Percentiles rank a stretch among this genome's conserved stretches.
Evolutionary conservation across 2,329 filamentous ascomycete species (phyloP).

Genomic region (Septoria linicola): DNA sequence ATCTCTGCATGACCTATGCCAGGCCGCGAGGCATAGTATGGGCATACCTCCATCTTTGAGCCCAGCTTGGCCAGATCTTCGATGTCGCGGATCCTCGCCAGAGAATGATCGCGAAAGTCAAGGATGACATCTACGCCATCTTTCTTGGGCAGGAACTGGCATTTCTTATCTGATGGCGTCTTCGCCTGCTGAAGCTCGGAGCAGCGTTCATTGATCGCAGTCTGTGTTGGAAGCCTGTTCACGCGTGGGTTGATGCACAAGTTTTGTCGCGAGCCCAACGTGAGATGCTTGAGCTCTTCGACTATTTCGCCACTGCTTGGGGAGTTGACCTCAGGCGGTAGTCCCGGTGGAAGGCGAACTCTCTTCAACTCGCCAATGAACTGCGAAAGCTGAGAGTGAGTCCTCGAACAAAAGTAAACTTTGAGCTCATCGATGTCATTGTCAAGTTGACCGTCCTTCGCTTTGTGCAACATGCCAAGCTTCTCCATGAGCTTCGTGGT

Average conservation of each 20-base stretch:
- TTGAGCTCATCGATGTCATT: slow-evolving; percentile 67
- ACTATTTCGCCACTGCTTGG: slow-evolving; percentile 28
- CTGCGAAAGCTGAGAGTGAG: slow-evolving; percentile 86
- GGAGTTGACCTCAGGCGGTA: slow-evolving; percentile 41
- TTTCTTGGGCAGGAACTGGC: slow-evolving; percentile 73
- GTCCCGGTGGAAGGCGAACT: slow-evolving; percentile 71
- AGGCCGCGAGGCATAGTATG: slow-evolving; percentile 91
- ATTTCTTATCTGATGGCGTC: slow-evolving; percentile 63
- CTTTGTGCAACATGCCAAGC: slow-evolving; percentile 43
- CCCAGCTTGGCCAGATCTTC: slow-evolving; percentile 83
- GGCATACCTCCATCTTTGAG: slow-evolving; percentile 76
- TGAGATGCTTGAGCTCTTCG: slow-evolving; percentile 74
- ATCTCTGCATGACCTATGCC: slow-evolving; percentile 76
- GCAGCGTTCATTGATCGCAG: slow-evolving; percentile 91
- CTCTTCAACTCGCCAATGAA: slow-evolving; percentile 80
- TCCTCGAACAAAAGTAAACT: slow-evolving; percentile 90
- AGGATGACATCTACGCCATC: slow-evolving; percentile 70
- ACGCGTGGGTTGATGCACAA: slow-evolving; percentile 88
- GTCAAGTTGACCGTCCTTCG: slow-evolving; percentile 43
- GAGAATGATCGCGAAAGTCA: slow-evolving; percentile 78
- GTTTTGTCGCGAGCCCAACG: slow-evolving; percentile 81
- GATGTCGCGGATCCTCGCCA: slow-evolving; percentile 87
- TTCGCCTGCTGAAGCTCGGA: slow-evolving; percentile 79
- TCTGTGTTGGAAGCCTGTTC: slow-evolving; percentile 63
- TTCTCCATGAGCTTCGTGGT: slow-evolving; percentile 72